Evolutionary conservation across 139 green algal genomes (phyloP).

Genomic region (Coccomyxa sp.): DNA sequence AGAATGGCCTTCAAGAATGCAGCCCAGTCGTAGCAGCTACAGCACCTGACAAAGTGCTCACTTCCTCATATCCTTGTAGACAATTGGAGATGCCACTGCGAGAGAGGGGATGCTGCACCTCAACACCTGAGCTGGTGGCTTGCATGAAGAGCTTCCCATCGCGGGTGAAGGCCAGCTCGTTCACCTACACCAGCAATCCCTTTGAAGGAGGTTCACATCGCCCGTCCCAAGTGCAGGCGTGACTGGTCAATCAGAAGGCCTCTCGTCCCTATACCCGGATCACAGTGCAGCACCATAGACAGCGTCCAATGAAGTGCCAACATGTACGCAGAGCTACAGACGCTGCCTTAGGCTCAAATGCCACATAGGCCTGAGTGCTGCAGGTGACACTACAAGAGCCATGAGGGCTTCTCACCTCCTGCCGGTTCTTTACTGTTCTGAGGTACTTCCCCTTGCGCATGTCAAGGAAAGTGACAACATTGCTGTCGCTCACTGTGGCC

Average conservation of each 20-base stretch:
- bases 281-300: no score
- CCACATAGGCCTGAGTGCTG: no score
- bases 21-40: neutral
- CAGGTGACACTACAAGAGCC: no score
- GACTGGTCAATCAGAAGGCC: no score
- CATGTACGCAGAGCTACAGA: no score
- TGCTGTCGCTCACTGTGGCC: neutral
- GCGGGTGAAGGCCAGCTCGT: neutral
- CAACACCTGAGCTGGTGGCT: neutral
- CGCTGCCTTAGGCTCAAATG: no score
- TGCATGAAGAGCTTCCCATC: constrained; percentile 2
- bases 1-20: neutral
- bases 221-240: no score
- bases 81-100: neutral
- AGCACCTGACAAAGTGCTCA: neutral
- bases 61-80: neutral
- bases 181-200: no score
- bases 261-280: no score
- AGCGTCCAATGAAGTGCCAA: no score
- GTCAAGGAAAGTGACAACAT: neutral
- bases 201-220: no score
- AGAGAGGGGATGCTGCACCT: neutral
- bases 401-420: neutral
- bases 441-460: neutral
- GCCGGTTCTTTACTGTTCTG: neutral